Percentiles rank a stretch among this genome's conserved stretches.
Conservation (phyloP, 2,329 filamentous ascomycete genomes). For the Didymellaceae sp. region DNA sequence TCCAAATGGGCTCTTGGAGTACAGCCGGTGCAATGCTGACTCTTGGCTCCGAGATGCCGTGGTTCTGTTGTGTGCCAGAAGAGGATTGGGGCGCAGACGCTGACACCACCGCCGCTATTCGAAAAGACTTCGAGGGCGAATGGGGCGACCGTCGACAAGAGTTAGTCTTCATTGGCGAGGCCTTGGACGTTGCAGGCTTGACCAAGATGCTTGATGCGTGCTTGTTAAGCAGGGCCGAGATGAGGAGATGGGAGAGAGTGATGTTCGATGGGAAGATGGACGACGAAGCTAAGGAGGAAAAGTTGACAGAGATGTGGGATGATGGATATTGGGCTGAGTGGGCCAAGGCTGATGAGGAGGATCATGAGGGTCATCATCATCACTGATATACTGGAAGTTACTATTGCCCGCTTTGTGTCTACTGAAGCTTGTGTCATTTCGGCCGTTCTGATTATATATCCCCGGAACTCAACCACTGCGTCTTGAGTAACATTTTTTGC, state of each 20-base stretch:
- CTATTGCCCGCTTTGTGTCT: too few relatives aligned
- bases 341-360: slow-evolving; percentile 46
- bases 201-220: slow-evolving; percentile 64
- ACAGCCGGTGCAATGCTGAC: slow-evolving; percentile 71
- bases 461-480: background rate
- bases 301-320: slow-evolving; percentile 60
- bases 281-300: slow-evolving; percentile 54
- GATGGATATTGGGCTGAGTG: slow-evolving; percentile 65
- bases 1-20: slow-evolving; percentile 65
- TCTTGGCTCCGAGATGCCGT: slow-evolving; percentile 62
- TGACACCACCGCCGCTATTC: slow-evolving; percentile 57
- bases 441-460: too few relatives aligned
- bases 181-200: slow-evolving; percentile 61
- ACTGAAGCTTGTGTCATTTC: background rate
- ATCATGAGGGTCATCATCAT: slow-evolving; percentile 17
- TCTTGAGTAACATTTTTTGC: slow-evolving; percentile 27
- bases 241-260: slow-evolving; percentile 49
- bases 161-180: slow-evolving; percentile 75
- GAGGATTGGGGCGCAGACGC: slow-evolving; percentile 58
- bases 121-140: slow-evolving; percentile 57
- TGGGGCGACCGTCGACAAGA: slow-evolving; percentile 77
- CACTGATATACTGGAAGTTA: too few relatives aligned
- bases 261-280: slow-evolving; percentile 40
- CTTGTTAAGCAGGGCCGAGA: slow-evolving; percentile 66
- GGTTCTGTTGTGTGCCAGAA: slow-evolving; percentile 65